Evolutionary conservation across 2,329 filamentous ascomycete species (phyloP).

Genomic region (Calonectria crousiana): DNA sequence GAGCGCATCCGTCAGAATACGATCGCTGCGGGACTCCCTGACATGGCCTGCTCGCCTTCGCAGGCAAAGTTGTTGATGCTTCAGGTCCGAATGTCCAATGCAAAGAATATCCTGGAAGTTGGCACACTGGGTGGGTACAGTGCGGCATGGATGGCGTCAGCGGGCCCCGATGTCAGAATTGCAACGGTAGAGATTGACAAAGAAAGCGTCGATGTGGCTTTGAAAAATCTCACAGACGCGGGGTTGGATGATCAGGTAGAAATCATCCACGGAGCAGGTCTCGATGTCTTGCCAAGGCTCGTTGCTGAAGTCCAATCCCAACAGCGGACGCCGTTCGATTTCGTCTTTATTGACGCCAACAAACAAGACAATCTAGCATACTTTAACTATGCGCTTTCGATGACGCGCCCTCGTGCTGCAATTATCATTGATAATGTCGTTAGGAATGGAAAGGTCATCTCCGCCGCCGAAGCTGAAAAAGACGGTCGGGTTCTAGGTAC

Average conservation of each 20-base stretch:
- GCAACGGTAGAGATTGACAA: neutral
- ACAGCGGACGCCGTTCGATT: neutral
- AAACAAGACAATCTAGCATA: slow-evolving; percentile 12
- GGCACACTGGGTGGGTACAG: slow-evolving; percentile 12
- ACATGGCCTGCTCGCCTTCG: neutral
- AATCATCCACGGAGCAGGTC: neutral
- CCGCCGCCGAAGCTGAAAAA: neutral
- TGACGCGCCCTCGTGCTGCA: neutral
- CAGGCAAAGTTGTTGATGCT: slow-evolving; percentile 7
- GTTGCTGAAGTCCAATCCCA: neutral
- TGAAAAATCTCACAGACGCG: neutral
- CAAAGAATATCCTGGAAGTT: slow-evolving; percentile 1
- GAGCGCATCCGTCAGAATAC: neutral
- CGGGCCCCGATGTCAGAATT: neutral
- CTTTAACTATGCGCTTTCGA: slow-evolving; percentile 5
- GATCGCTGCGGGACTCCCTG: neutral
- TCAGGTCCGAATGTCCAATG: neutral
- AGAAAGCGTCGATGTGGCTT: neutral
- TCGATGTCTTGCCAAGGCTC: neutral
- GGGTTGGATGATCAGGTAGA: neutral
- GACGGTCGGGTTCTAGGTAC: neutral
- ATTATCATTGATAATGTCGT: slow-evolving; percentile 12
- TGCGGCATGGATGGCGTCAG: slow-evolving; percentile 9
- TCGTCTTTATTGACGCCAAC: slow-evolving; percentile 14
- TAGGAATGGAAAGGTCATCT: neutral